A percentile compares a stretch with the other conserved stretches of the same genome.
Evolutionary conservation across 1,284 basidiomycete species (phyloP).

Genomic region (Cutaneotrichosporon mucoides): DNA sequence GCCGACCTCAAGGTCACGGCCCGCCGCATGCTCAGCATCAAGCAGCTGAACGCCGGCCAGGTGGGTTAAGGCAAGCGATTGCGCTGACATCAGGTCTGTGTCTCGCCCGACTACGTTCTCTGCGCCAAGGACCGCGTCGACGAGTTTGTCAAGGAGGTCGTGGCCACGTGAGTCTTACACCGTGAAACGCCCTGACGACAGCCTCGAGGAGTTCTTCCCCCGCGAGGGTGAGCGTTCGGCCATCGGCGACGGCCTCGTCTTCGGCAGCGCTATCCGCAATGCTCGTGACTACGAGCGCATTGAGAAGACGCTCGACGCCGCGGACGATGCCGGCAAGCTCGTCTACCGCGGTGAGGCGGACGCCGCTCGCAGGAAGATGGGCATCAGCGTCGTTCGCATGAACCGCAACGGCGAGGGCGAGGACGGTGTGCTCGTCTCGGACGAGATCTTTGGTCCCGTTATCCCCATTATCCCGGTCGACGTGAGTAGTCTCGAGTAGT

Average conservation of each 20-base stretch:
- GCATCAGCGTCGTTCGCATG: slow-evolving; percentile 52
- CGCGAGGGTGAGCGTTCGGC: slow-evolving; percentile 47
- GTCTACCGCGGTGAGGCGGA: slow-evolving; percentile 67
- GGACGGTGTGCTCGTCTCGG: slow-evolving; percentile 63
- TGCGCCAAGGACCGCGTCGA: slow-evolving; percentile 63
- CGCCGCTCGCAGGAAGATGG: slow-evolving; percentile 49
- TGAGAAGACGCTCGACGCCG: slow-evolving; percentile 60
- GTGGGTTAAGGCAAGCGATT: slow-evolving; percentile 11
- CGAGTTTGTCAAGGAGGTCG: slow-evolving; percentile 59
- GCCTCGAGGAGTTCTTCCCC: slow-evolving; percentile 41
- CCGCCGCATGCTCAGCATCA: slow-evolving; percentile 66
- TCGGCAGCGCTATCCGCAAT: slow-evolving; percentile 56
- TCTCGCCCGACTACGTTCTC: slow-evolving; percentile 69
- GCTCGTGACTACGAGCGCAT: slow-evolving; percentile 60
- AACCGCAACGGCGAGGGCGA: slow-evolving; percentile 57
- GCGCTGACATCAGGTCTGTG: slow-evolving; percentile 28
- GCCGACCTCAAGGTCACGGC: slow-evolving; percentile 51
- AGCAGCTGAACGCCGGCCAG: slow-evolving; percentile 70
- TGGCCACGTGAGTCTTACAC: slow-evolving; percentile 53
- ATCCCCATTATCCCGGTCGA: slow-evolving; percentile 72
- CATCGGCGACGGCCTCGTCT: slow-evolving; percentile 49
- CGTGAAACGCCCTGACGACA: slow-evolving; percentile 9
- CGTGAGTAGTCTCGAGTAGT: slow-evolving; percentile 29
- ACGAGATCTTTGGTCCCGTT: slow-evolving; percentile 69
- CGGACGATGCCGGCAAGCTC: slow-evolving; percentile 59